phyloP scores from a whole-genome alignment of 495 filamentous ascomycete genomes.

The Penicillium coffeae region DNA sequence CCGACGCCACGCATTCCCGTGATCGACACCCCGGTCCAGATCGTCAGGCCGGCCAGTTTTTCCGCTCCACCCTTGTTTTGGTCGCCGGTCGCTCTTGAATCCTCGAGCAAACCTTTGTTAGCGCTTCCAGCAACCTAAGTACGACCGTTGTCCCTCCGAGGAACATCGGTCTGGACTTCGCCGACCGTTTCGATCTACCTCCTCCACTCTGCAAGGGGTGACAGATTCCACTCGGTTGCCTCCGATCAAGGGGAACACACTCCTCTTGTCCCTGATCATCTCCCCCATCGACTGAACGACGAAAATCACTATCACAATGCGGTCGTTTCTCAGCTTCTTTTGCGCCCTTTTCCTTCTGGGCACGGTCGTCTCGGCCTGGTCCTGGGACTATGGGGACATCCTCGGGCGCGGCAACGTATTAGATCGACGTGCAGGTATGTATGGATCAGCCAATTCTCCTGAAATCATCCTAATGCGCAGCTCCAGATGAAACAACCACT shows the following conservation, averaged over 20 bases:
- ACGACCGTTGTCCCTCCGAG: background rate
- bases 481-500: background rate
- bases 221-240: slow-evolving; percentile 10
- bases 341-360: slow-evolving; percentile 44
- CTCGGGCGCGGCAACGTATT: slow-evolving; percentile 28
- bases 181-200: background rate
- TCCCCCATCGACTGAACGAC: background rate
- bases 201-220: slow-evolving; percentile 22
- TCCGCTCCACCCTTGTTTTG: slow-evolving; percentile 6
- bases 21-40: slow-evolving; percentile 21
- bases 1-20: slow-evolving; percentile 6
- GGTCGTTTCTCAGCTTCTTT: slow-evolving; percentile 29
- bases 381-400: slow-evolving; percentile 37
- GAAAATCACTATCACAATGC: slow-evolving; percentile 27
- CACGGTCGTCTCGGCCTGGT: slow-evolving; percentile 47
- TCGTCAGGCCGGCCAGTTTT: slow-evolving; percentile 3
- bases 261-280: background rate
- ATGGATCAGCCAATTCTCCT: background rate
- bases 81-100: background rate
- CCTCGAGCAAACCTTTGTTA: background rate
- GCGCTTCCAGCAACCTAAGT: background rate
- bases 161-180: background rate
- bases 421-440: slow-evolving; percentile 32
- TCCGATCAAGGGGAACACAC: slow-evolving; percentile 15
- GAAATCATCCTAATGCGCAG: background rate